Evolutionary conservation across 208 protist genomes (phyloP), one percentile per base, ranked within the genome.

Genomic region (Leishmania guyanensis): DNA sequence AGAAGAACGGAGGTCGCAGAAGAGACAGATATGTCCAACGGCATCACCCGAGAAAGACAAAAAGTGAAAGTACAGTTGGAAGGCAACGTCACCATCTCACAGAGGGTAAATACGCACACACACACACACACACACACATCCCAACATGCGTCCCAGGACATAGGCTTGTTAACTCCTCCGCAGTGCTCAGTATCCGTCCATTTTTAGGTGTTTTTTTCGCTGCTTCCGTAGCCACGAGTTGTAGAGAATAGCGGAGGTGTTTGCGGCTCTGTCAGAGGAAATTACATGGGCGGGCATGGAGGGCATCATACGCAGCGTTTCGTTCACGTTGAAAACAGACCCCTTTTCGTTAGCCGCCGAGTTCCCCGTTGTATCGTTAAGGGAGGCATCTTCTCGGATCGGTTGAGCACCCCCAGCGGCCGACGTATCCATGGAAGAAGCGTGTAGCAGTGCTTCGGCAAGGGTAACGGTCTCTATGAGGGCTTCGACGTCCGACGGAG

Each of bases 191-290:
- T 78, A 81, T 0, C 51, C 73, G 33, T 80, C 79, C n/a, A 68
- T 71, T 58, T 71, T 78, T 0, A 80, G 74, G 46, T 78, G 72
- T 54, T 72, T 83, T 36, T 80, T 83, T 36, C 53, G 81, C 26
- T 81, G 54, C n/a, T 80, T 80, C 26, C 73, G 80, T 65, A 83
- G 54, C 76, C 84, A 87, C 20, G 62, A 53, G 64, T 87, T 86
- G 78, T 86, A 86, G 65, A 86, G 60, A n/a, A 86, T 78, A 2
- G 82, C 72, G 46, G 82, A 82, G 0, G 82, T 86, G 78, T 86
- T 86, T 1, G 78, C 82, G 1, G 82, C 82, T 2, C 82, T 26
- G 36, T 86, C 82, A 2, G 82, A 86, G 26, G 72, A 80, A 26
- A 82, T 75, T 66, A 86, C 56, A 3, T 71, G 77, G 12, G 62